Evolutionary conservation across 192 early-diverging fungal genomes (phyloP).

Genomic region (Allomyces javanicus): DNA sequence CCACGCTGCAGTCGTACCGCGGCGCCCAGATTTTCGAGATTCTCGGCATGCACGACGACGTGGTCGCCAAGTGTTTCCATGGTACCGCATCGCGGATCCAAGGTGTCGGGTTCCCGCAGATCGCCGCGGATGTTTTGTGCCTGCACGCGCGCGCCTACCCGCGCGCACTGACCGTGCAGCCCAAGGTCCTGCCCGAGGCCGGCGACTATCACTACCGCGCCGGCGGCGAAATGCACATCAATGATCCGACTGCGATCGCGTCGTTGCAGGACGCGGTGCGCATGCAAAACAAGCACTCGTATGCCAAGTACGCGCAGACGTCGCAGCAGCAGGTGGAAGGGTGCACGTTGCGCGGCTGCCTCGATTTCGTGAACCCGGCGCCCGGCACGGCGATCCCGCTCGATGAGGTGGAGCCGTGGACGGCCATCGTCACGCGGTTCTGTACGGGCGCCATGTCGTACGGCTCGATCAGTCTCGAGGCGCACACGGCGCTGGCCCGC

Average conservation of each 20-base stretch:
- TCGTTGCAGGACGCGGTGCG: slow-evolving; percentile 90
- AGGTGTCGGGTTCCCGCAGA: slow-evolving; percentile 51
- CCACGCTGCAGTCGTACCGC: slow-evolving; percentile 91
- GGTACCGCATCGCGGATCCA: slow-evolving; percentile 91
- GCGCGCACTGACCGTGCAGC: slow-evolving; percentile 33
- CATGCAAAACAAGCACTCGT: slow-evolving; percentile 68
- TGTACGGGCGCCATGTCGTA: slow-evolving; percentile 98
- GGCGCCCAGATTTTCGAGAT: slow-evolving; percentile 98
- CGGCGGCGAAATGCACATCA: slow-evolving; percentile 80
- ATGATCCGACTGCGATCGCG: slow-evolving; percentile 70
- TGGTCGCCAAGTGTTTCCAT: slow-evolving; percentile 77
- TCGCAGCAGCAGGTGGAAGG: slow-evolving; percentile 63
- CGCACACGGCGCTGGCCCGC: slow-evolving; percentile 74
- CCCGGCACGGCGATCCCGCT: slow-evolving; percentile 42
- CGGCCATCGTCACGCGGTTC: slow-evolving; percentile 83
- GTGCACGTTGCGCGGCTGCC: slow-evolving; percentile 84
- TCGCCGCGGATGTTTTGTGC: slow-evolving; percentile 72
- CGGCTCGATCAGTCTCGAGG: slow-evolving; percentile 86
- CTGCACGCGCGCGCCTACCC: slow-evolving; percentile 75
- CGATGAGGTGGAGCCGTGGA: slow-evolving; percentile 96
- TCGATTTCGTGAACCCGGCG: slow-evolving; percentile 60
- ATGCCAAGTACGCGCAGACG: slow-evolving; percentile 62
- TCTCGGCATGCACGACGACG: slow-evolving; percentile 68
- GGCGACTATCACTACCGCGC: slow-evolving; percentile 95
- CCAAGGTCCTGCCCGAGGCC: slow-evolving; percentile 64